Evolutionary conservation across 2,329 filamentous ascomycete species (phyloP).

Genomic region (Apiospora sp.): DNA sequence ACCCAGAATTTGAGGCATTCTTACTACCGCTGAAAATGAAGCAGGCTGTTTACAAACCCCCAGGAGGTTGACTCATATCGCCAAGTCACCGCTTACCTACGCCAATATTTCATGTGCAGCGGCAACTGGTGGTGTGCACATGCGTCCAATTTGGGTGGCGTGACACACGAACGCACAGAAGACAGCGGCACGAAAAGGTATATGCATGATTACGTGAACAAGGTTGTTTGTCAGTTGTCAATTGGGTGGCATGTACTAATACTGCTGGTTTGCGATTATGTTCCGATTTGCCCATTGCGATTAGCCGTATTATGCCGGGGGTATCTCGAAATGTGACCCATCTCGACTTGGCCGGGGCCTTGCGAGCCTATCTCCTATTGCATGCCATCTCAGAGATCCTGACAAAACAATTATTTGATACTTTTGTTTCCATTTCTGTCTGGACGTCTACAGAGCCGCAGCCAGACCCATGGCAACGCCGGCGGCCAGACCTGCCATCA

Average conservation of each 20-base stretch:
- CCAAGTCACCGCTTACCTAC: background rate
- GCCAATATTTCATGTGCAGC: background rate
- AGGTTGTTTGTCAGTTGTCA: background rate
- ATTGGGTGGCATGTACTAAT: background rate
- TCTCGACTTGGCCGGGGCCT: background rate
- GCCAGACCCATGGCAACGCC: conserved; percentile 26
- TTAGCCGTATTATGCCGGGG: background rate
- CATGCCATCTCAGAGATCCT: background rate
- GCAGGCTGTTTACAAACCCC: background rate
- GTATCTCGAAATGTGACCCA: background rate
- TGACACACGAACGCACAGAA: background rate
- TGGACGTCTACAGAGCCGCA: conserved; percentile 22
- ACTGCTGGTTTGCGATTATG: background rate
- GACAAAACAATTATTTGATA: background rate
- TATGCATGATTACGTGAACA: background rate
- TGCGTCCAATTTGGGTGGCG: background rate
- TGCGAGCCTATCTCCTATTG: background rate
- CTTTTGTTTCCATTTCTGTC: background rate
- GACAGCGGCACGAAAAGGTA: background rate
- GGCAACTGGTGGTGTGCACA: background rate
- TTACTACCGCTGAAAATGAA: background rate
- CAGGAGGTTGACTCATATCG: background rate
- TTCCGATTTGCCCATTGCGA: background rate
- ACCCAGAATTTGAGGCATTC: no score
- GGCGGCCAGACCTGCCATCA: conserved; percentile 27